A percentile compares a stretch with the other conserved stretches of the same genome.
Conservation (phyloP, 2,329 filamentous ascomycete genomes). For the Fusarium sp. region DNA sequence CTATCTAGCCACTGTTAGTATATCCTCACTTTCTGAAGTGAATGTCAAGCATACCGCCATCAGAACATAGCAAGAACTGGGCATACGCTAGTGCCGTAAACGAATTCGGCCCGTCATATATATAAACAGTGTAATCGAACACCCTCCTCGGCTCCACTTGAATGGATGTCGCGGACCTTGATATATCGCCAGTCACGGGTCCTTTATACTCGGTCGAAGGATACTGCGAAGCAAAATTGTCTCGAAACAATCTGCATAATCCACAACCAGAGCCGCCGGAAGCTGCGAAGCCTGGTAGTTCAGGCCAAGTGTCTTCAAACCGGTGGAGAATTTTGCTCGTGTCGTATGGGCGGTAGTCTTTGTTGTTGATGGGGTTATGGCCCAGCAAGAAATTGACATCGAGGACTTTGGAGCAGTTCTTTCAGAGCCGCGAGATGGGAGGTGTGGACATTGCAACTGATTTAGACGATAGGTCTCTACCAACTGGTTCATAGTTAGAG, state of each 20-base stretch:
- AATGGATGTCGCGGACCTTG: background rate
- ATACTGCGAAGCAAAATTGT: background rate
- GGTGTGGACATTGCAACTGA: background rate
- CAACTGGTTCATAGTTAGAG: background rate
- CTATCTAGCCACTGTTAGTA: background rate
- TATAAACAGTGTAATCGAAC: background rate
- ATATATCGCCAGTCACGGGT: background rate
- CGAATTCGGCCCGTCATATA: background rate
- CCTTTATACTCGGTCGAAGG: background rate
- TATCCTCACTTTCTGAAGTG: background rate
- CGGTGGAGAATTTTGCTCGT: accelerated
- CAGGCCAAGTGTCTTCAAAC: background rate
- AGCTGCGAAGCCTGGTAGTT: background rate
- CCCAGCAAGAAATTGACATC: background rate
- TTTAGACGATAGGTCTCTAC: background rate
- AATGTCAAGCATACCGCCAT: background rate
- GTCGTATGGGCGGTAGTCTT: background rate
- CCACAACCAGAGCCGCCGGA: background rate
- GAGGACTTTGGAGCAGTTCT: background rate
- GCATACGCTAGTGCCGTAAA: background rate
- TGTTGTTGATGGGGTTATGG: background rate
- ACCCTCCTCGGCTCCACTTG: background rate
- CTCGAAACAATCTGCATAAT: background rate
- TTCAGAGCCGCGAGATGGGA: background rate
- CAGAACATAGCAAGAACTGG: background rate